Evolutionary conservation across 345 rosid species (phyloP).

Genomic region (Gossypium sturtianum): DNA sequence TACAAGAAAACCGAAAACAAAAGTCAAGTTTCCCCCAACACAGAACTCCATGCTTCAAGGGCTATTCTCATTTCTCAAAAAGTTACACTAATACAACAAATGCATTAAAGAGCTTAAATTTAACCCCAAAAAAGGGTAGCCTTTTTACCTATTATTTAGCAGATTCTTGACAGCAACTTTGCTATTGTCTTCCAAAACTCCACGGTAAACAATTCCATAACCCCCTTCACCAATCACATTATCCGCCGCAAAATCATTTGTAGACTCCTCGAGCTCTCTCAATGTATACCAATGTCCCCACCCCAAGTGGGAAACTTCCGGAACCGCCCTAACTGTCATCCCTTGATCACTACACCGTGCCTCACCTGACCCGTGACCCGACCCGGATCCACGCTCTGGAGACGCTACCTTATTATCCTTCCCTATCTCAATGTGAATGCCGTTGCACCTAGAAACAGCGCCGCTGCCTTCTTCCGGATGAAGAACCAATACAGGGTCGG

Average conservation of each 20-base stretch:
- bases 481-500: slow-evolving; percentile 25
- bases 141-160: slow-evolving; percentile 64
- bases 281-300: slow-evolving; percentile 98
- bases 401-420: slow-evolving; percentile 75
- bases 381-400: slow-evolving; percentile 54
- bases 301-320: slow-evolving; percentile 94
- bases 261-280: slow-evolving; percentile 85
- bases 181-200: slow-evolving; percentile 61
- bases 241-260: slow-evolving; percentile 64
- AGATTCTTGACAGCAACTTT: slow-evolving; percentile 81
- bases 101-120: background rate
- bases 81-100: background rate
- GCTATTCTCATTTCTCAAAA: background rate
- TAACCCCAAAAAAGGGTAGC: background rate
- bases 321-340: slow-evolving; percentile 43
- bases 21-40: background rate
- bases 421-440: slow-evolving; percentile 79
- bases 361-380: slow-evolving; percentile 47
- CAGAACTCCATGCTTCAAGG: background rate
- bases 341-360: slow-evolving; percentile 48
- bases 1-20: slow-evolving; percentile 5
- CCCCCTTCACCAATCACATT: slow-evolving; percentile 98
- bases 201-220: slow-evolving; percentile 87
- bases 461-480: slow-evolving; percentile 36
- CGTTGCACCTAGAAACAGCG: slow-evolving; percentile 30